Percentiles rank a stretch among this genome's conserved stretches.
Evolutionary conservation across 1,284 basidiomycete genomes (phyloP).

Genomic region (Grifola frondosa): DNA sequence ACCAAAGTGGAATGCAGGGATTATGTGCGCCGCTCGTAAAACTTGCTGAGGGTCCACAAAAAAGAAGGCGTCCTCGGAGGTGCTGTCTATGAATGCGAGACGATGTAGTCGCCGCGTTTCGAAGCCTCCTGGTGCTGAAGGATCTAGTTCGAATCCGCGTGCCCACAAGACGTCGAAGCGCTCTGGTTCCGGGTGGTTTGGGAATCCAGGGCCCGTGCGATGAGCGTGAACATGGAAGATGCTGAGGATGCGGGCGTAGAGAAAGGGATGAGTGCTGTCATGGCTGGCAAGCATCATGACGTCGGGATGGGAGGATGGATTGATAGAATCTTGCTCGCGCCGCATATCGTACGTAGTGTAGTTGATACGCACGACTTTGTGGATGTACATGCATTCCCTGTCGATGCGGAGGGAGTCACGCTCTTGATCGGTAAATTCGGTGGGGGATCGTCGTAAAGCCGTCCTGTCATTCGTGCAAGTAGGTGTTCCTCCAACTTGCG

Average conservation of each 20-base stretch:
- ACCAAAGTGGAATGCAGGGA: constrained; percentile 3
- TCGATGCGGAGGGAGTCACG: constrained; percentile 13
- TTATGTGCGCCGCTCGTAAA: constrained; percentile 2
- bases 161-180: constrained; percentile 36
- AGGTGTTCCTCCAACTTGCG: background rate
- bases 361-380: constrained; percentile 33
- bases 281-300: constrained; percentile 30
- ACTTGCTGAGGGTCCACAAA: constrained; percentile 7
- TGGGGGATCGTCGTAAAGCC: too few relatives aligned
- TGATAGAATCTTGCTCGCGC: constrained; percentile 37
- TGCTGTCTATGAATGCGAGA: background rate
- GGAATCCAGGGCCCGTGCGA: background rate
- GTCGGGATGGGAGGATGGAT: constrained; percentile 29
- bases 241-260: constrained; percentile 15
- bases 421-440: background rate
- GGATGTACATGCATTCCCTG: constrained; percentile 27
- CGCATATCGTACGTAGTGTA: constrained; percentile 45
- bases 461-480: too few relatives aligned
- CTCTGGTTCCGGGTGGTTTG: constrained; percentile 1
- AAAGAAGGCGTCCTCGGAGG: background rate
- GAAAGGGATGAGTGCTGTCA: constrained; percentile 15
- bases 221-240: constrained; percentile 28
- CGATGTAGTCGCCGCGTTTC: background rate
- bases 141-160: constrained; percentile 16
- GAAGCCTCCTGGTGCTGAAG: background rate